Conservation (phyloP, 805 yeast genomes). For the Debaryomyces prosopidis region DNA sequence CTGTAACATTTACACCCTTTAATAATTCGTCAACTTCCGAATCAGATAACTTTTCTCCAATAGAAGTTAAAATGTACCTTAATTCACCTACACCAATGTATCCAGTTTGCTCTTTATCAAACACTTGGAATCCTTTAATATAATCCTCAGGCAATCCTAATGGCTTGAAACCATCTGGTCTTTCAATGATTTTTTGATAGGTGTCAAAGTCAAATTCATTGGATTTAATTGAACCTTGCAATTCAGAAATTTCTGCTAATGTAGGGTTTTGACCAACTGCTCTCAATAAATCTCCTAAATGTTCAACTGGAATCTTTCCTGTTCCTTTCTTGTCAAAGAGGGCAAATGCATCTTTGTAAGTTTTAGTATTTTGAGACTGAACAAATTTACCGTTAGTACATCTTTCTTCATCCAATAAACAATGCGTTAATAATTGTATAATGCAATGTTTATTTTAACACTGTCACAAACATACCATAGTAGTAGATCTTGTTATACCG, state of each 20-base stretch:
- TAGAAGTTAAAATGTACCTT: constrained; percentile 89
- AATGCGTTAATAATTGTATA: neutral
- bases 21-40: constrained; percentile 93
- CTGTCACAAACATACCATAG: neutral
- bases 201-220: constrained; percentile 70
- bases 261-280: constrained; percentile 99
- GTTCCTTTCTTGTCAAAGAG: constrained; percentile 95
- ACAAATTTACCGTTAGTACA: constrained; percentile 1
- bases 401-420: neutral
- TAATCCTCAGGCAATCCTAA: constrained; percentile 90
- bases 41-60: constrained; percentile 91
- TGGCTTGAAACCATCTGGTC: constrained; percentile 87
- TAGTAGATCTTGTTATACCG: neutral
- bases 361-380: constrained; percentile 45
- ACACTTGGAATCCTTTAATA: constrained; percentile 90
- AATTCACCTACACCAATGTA: constrained; percentile 96
- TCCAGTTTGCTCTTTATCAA: constrained; percentile 94
- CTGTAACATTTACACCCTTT: constrained; percentile 91
- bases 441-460: neutral
- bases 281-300: constrained; percentile 89
- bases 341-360: constrained; percentile 90
- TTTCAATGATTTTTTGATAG: constrained; percentile 71
- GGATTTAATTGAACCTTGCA: constrained; percentile 45
- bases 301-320: constrained; percentile 81
- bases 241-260: constrained; percentile 71